Percentiles rank a stretch among this genome's conserved stretches.
Conservation (phyloP, 257 asterid genomes). For the Rehmannia glutinosa region DNA sequence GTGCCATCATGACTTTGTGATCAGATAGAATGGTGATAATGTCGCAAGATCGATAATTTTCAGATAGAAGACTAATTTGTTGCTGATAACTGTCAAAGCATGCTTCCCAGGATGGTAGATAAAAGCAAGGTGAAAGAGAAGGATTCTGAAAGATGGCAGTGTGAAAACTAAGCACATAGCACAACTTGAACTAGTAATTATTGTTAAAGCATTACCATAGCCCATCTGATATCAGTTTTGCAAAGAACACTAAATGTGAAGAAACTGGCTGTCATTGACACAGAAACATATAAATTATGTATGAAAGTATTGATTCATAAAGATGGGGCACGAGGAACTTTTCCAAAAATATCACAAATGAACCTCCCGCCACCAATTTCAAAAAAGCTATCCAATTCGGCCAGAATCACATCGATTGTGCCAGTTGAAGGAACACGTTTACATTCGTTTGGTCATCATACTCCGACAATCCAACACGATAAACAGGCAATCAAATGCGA, state of each 20-base stretch:
- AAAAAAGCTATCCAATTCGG: slow-evolving; percentile 12
- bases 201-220: not conserved
- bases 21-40: slow-evolving; percentile 6
- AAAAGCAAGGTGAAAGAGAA: not conserved
- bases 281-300: not conserved
- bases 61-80: not conserved
- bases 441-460: not conserved
- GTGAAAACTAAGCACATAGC: not conserved
- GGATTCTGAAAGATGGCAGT: not conserved
- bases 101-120: not conserved
- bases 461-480: not conserved
- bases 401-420: not conserved
- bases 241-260: not conserved
- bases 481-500: not conserved
- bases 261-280: not conserved
- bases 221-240: not conserved
- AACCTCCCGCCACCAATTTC: slow-evolving; percentile 7
- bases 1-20: not conserved
- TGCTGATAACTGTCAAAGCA: not conserved
- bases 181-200: not conserved
- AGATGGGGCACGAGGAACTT: not conserved
- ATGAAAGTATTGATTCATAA: not conserved
- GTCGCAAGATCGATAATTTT: not conserved
- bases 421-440: not conserved
- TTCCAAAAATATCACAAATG: not conserved